Evolutionary conservation across 2,329 filamentous ascomycete genomes (phyloP).

Genomic region (Sodiomyces alkalinus): DNA sequence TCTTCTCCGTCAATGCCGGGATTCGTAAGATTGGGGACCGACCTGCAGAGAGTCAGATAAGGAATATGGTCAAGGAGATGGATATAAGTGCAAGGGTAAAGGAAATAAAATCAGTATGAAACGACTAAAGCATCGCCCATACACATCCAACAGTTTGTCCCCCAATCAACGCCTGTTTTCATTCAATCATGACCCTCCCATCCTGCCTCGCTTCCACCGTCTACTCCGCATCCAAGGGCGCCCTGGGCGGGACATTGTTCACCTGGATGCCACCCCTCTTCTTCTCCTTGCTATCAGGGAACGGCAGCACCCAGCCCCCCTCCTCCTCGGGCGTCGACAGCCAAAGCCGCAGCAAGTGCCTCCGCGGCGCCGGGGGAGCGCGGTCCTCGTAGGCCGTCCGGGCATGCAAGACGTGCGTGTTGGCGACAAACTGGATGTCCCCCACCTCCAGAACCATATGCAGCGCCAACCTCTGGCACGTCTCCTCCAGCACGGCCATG

Average conservation of each 20-base stretch:
- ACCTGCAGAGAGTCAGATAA: no score
- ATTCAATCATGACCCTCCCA: no score
- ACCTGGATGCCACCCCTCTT: conserved; percentile 86
- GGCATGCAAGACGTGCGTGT: conserved; percentile 68
- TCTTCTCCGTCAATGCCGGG: no score
- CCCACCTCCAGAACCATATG: conserved; percentile 77
- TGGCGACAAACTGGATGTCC: conserved; percentile 70
- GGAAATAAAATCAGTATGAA: no score
- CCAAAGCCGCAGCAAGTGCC: conserved; percentile 77
- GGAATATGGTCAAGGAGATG: no score
- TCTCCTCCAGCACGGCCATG: conserved; percentile 55
- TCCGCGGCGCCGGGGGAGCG: conserved; percentile 50
- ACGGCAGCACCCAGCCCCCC: conserved; percentile 74
- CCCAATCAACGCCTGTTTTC: no score
- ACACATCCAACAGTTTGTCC: no score
- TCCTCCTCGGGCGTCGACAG: conserved; percentile 67
- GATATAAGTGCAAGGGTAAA: no score
- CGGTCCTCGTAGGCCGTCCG: conserved; percentile 61
- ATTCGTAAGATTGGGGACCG: no score
- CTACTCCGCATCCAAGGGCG: conserved; percentile 65
- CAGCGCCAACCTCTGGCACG: conserved; percentile 53
- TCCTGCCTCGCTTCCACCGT: not conserved
- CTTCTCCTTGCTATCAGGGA: conserved; percentile 67
- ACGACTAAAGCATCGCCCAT: no score
- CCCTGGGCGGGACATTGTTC: conserved; percentile 60